These are phyloP conservation scores for Hyphopichia burtonii DNA, from an alignment of 1,139 yeast genomes.

Conservation along the genomic window DNA sequence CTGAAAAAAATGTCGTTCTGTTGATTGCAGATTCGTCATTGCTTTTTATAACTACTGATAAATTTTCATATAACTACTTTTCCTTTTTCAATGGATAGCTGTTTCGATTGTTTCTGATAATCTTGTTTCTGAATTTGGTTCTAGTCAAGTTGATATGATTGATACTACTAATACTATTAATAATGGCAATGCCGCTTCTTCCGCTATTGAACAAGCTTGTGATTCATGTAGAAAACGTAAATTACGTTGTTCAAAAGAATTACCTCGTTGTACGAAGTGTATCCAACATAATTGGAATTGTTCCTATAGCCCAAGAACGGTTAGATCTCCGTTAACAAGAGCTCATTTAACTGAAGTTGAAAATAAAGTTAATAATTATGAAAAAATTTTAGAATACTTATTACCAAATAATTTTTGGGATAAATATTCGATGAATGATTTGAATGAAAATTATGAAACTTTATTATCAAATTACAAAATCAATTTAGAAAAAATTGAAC, in stretches of 20 bases:
- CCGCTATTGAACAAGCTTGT: conserved; percentile 48
- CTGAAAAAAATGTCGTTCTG: no score
- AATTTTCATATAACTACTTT: no score
- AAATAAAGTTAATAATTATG: conserved; percentile 55
- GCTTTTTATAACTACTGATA: no score
- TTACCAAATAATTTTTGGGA: conserved; percentile 24
- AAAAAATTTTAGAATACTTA: conserved; percentile 46
- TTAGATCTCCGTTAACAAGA: conserved; percentile 79
- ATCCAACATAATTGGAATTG: conserved; percentile 72
- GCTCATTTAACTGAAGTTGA: conserved; percentile 80
- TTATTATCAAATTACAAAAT: conserved; percentile 11
- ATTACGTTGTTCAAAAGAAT: conserved; percentile 59
- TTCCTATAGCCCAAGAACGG: conserved; percentile 72
- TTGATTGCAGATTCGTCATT: no score
- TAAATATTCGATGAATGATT: conserved; percentile 22
- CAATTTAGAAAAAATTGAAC: neutral
- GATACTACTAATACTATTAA: no score
- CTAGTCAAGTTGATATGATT: no score
- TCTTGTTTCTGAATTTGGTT: no score
- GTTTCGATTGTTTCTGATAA: no score
- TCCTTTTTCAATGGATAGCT: no score
- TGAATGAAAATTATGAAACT: conserved; percentile 21
- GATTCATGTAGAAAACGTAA: conserved; percentile 61
- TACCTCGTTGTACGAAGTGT: conserved; percentile 78
- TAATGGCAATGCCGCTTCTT: neutral